Percentiles rank a stretch among this genome's conserved stretches.
phyloP scores from a whole-genome alignment of 345 rosid species.

The Luvunga scandens region DNA sequence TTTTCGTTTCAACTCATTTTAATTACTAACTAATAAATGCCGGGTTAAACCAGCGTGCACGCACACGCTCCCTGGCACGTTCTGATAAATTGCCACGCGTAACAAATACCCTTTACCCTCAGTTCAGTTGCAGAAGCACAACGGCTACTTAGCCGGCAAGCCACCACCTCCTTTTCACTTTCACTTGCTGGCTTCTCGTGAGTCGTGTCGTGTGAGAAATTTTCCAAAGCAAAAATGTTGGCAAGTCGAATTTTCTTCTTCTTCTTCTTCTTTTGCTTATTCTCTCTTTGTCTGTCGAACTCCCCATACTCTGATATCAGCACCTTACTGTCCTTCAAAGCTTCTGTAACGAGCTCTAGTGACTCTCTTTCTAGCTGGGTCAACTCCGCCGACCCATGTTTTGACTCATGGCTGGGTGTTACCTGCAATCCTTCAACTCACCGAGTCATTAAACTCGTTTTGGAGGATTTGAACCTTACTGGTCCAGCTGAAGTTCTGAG shows the following conservation, averaged over 20 bases:
- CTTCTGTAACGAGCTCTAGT: conserved; percentile 10
- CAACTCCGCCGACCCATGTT: conserved; percentile 27
- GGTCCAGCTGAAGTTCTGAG: conserved; percentile 21
- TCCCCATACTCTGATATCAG: conserved; percentile 1
- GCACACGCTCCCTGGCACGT: not conserved
- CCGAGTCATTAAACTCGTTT: conserved; percentile 38
- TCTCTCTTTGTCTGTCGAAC: conserved; percentile 8
- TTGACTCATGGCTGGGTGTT: conserved; percentile 40
- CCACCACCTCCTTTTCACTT: not conserved
- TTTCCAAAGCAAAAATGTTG: not conserved
- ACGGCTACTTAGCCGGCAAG: not conserved
- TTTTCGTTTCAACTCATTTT: too few relatives aligned
- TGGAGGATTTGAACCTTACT: conserved; percentile 31
- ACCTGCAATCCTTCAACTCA: conserved; percentile 27
- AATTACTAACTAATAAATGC: too few relatives aligned
- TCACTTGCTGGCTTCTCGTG: not conserved
- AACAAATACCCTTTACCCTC: not conserved
- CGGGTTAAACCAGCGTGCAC: not conserved
- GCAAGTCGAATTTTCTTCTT: not conserved
- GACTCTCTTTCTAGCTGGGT: conserved; percentile 30
- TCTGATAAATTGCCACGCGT: not conserved
- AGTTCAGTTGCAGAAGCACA: not conserved
- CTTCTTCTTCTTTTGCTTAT: conserved; percentile 3
- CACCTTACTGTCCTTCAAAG: conserved; percentile 31
- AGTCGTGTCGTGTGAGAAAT: not conserved